These are phyloP conservation scores for Paraphaeosphaeria minitans DNA, from an alignment of 2,329 filamentous ascomycete genomes.

Conservation along the genomic window DNA sequence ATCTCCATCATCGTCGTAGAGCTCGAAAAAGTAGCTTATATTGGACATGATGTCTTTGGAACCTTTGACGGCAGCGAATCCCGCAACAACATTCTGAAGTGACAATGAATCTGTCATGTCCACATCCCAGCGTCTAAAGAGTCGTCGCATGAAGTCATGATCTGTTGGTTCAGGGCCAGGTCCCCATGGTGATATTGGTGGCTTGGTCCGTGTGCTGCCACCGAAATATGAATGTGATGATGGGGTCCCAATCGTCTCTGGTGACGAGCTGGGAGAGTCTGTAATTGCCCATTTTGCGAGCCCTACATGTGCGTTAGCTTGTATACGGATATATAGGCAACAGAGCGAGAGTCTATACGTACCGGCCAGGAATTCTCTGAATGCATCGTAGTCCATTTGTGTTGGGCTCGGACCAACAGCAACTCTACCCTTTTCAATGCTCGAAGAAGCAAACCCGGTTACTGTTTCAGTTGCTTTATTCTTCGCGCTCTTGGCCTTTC, in stretches of 20 bases:
- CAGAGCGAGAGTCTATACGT: conserved; percentile 13
- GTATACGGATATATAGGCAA: background rate
- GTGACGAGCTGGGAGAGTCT: conserved; percentile 73
- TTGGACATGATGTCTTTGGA: conserved; percentile 96
- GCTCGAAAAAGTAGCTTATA: conserved; percentile 96
- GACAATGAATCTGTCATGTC: conserved; percentile 78
- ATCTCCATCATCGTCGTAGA: conserved; percentile 92
- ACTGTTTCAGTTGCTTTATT: conserved; percentile 58
- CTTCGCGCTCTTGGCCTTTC: conserved; percentile 69
- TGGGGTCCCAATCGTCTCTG: conserved; percentile 55
- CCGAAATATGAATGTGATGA: conserved; percentile 64
- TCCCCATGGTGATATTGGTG: conserved; percentile 61
- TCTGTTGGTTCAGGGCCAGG: conserved; percentile 75
- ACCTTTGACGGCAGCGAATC: conserved; percentile 88
- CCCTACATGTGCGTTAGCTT: conserved; percentile 48
- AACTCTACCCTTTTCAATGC: conserved; percentile 82
- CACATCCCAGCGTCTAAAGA: conserved; percentile 88
- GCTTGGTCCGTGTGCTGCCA: conserved; percentile 47
- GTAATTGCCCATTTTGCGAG: conserved; percentile 93
- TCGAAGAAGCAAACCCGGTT: conserved; percentile 53
- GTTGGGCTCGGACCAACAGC: conserved; percentile 87
- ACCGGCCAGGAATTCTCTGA: conserved; percentile 86
- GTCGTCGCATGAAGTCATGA: conserved; percentile 88
- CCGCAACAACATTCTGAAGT: conserved; percentile 89
- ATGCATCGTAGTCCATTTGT: conserved; percentile 96